Evolutionary conservation across 176 grass and related monocot species (phyloP).

Genomic region (Pharus latifolius): DNA sequence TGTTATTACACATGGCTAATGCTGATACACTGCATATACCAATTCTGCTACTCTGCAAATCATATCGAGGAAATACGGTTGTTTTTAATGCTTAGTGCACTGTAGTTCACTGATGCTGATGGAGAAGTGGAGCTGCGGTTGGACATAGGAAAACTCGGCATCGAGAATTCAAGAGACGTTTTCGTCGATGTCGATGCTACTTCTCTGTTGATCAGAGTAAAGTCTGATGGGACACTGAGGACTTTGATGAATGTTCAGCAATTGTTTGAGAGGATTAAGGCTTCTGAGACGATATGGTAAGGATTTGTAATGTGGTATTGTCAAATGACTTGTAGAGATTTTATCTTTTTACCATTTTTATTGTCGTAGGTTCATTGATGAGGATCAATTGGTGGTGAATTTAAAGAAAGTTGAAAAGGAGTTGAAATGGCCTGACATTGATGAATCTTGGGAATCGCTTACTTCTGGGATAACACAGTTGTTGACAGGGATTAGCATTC

Average conservation of each 20-base stretch:
- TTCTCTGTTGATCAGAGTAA: constrained; percentile 72
- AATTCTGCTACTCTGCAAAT: too few species aligned
- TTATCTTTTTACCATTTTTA: not conserved
- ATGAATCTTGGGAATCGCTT: constrained; percentile 91
- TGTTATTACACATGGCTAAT: not conserved
- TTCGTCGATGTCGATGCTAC: constrained; percentile 78
- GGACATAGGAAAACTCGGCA: constrained; percentile 60
- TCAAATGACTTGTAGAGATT: not conserved
- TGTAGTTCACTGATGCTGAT: constrained; percentile 57
- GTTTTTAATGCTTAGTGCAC: too few species aligned
- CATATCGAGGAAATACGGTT: too few species aligned
- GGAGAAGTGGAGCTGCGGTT: constrained; percentile 74
- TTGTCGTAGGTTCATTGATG: constrained; percentile 73
- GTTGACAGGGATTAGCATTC: constrained; percentile 68
- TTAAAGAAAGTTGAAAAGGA: constrained; percentile 77
- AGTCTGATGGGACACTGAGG: constrained; percentile 59
- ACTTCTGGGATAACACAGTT: constrained; percentile 64
- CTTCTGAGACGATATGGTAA: constrained; percentile 94
- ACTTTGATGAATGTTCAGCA: constrained; percentile 63
- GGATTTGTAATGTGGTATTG: not conserved
- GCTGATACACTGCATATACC: too few species aligned
- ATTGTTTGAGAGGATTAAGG: constrained; percentile 74
- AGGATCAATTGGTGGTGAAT: constrained; percentile 80
- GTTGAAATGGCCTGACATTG: constrained; percentile 85
- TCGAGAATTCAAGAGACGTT: constrained; percentile 59